Evolutionary conservation across 1,139 yeast species (phyloP).

Genomic region (Sugiyamaella xylanicola): DNA sequence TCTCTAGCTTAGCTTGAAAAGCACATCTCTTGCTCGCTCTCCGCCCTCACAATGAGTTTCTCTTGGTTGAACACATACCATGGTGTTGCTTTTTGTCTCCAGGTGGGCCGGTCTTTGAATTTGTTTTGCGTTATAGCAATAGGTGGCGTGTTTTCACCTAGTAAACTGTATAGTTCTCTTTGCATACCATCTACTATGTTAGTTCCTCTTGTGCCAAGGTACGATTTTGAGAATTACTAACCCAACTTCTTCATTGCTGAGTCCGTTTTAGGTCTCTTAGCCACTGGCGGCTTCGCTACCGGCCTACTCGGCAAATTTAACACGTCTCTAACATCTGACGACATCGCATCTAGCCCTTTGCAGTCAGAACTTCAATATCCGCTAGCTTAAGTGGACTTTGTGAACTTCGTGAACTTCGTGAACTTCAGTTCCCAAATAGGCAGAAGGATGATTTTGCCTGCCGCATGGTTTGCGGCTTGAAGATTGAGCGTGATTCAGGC

Average conservation of each 20-base stretch:
- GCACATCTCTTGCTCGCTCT: no score
- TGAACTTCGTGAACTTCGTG: no score
- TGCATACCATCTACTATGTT: constrained; percentile 69
- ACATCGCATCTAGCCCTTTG: constrained; percentile 32
- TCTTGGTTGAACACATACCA: constrained; percentile 45
- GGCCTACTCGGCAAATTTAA: constrained; percentile 56
- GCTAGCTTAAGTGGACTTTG: no score
- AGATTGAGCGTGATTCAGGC: no score
- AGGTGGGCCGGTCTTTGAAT: constrained; percentile 66
- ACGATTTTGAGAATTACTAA: constrained; percentile 3
- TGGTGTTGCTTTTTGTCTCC: constrained; percentile 68
- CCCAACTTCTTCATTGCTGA: constrained; percentile 28
- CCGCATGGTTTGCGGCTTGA: no score
- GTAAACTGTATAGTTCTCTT: constrained; percentile 79
- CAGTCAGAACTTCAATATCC: no score
- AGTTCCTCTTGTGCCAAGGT: no score
- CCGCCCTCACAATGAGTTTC: background rate
- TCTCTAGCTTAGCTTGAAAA: background rate
- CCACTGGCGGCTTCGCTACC: constrained; percentile 34
- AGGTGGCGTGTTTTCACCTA: constrained; percentile 94
- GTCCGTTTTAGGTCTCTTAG: constrained; percentile 28
- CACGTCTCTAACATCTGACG: constrained; percentile 76
- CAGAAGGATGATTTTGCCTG: no score
- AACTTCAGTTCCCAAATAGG: constrained; percentile 2
- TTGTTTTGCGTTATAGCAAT: constrained; percentile 56